Base-by-base conservation (phyloP, 2,329 filamentous ascomycete genomes). In the Penicillium sp. region DNA sequence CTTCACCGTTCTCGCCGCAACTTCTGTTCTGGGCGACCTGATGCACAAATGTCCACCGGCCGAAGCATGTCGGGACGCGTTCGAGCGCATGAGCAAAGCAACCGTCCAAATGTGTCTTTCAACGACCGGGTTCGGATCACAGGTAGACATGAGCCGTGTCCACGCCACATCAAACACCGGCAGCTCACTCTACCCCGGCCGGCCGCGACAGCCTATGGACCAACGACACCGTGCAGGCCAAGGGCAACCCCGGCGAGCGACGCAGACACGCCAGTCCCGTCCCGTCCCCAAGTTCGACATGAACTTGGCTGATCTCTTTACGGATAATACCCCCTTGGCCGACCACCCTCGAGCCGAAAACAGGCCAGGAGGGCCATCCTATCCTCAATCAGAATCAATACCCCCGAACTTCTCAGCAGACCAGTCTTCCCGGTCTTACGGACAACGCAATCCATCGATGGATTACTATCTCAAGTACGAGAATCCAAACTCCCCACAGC, bases 1-100 rank as follows among this genome's bases (percentile, higher is more conserved):
- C 72, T 96, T 96, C 68, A 97, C 93, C 0, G 90, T 97, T 9
- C 81, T 97, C 49, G 91, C 93, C 9, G 93, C 93, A 23, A 97
- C 91, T 49, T 97, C 93, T 1, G 92, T 97, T 9, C 87, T 97
- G 43, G 89, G 87, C 6, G 94, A 97, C 70, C 82, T 97, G 61
- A 93, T 96, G 64, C 90, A 96, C 65, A 96, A 96, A 73, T 97
- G 94, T 66, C 93, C 93, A 0, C 93, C 93, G 0, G 93, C 93
- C 33, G 93, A 97, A 79, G 91, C 93, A 12, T 97, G 93, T 73
- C 87, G 92, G 15, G 93, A 97, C 73, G 93, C 94, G 0, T 97
- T 97, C 71, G 91, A 96, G 67, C 86, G 93, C 39, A 97, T 96
- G 79, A 93, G 91, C 68, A 96, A 94, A 77, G 93, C 93, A 10